Conservation (phyloP, 345 rosid species). For the Eutrema yunnanense region DNA sequence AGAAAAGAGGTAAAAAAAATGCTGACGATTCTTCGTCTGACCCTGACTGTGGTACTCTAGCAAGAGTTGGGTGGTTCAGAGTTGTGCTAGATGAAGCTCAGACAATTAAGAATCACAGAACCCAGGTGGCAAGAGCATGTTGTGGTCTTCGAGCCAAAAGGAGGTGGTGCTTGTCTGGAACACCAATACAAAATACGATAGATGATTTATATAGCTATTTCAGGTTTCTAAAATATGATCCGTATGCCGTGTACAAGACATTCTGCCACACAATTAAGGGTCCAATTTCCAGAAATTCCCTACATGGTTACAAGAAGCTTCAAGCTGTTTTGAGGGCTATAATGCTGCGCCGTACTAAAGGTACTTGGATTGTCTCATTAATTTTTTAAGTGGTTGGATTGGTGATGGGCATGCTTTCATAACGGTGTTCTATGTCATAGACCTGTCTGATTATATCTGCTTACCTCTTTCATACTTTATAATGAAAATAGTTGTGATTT, state of each 20-base stretch:
- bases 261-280: conserved; percentile 60
- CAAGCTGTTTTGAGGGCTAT: conserved; percentile 81
- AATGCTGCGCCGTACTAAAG: conserved; percentile 99
- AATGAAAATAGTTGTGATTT: conserved; percentile 6
- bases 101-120: conserved; percentile 94
- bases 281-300: conserved; percentile 64
- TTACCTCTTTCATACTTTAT: not conserved
- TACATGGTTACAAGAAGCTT: conserved; percentile 84
- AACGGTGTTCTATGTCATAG: not conserved
- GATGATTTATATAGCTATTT: conserved; percentile 97
- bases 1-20: conserved; percentile 62
- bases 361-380: conserved; percentile 35
- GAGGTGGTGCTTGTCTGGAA: conserved; percentile 99
- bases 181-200: conserved; percentile 87
- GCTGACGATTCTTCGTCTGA: conserved; percentile 48
- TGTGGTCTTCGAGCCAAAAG: conserved; percentile 90
- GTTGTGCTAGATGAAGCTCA: conserved; percentile 97
- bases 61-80: conserved; percentile 77
- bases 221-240: conserved; percentile 87
- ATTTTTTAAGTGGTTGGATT: not conserved
- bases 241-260: conserved; percentile 61
- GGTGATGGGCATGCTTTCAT: conserved; percentile 1
- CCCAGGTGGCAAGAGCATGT: conserved; percentile 97
- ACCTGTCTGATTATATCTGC: not conserved
- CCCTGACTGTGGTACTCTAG: conserved; percentile 63